Conservation (phyloP, 192 early-diverging fungal genomes). For the Geranomyces variabilis region DNA sequence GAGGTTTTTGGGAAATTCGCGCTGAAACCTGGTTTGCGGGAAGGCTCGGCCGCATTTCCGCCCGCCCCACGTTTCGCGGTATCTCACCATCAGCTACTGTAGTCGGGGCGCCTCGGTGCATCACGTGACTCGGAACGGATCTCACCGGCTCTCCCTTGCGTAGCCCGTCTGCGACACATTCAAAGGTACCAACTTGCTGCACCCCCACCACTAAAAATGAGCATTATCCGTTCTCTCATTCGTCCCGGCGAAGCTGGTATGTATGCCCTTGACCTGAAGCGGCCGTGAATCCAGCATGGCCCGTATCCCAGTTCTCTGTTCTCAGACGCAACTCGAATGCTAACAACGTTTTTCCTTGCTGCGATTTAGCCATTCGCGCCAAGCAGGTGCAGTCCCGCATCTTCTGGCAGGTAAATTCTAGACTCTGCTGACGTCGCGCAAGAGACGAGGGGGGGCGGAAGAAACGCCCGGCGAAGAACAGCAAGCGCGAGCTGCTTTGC, state of each 20-base stretch:
- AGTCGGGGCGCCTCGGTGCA: too few species aligned
- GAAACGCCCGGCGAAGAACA: neutral
- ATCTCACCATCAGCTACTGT: too few species aligned
- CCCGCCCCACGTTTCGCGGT: too few species aligned
- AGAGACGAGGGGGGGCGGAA: neutral
- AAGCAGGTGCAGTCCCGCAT: constrained; percentile 18
- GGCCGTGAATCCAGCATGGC: neutral
- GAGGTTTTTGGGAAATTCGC: too few species aligned
- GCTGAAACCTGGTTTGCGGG: too few species aligned
- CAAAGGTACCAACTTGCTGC: too few species aligned
- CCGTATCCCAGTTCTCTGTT: neutral
- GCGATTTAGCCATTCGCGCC: constrained; percentile 13
- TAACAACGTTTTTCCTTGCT: neutral
- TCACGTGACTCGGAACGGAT: too few species aligned
- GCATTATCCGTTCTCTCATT: neutral
- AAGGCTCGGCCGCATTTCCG: too few species aligned
- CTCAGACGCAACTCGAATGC: neutral
- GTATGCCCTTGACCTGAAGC: neutral
- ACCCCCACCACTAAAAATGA: neutral
- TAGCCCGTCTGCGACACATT: too few species aligned
- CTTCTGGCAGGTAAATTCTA: constrained; percentile 26
- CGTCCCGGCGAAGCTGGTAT: constrained; percentile 14
- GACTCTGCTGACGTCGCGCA: neutral
- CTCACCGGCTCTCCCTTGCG: too few species aligned
- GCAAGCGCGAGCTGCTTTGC: neutral